Evolutionary conservation across 805 yeast genomes (phyloP), one percentile per base, ranked within the genome.

Genomic region (Lipomyces spencermartinsiae): DNA sequence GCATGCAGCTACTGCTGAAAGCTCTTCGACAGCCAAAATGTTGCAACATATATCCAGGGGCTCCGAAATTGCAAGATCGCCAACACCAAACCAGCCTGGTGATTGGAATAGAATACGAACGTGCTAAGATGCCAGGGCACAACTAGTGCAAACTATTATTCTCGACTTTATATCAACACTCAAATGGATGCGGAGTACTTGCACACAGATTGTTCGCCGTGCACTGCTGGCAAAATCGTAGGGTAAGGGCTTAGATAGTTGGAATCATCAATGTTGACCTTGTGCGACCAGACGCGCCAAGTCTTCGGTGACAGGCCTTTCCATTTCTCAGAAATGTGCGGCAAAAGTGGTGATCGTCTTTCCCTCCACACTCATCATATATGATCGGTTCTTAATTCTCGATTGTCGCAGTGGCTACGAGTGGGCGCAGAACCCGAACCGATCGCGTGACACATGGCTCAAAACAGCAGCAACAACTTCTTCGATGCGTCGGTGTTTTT

Each of bases 401-500:
- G 16, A 51, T 29, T 14, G 2, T 51, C 16, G 5, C n/a, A 1
- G 12, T 51, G 16, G 7, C 12, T 5, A 37, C 43, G 16, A 12
- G 16, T 37, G 14, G 9, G 43, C 4, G 16, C 5, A 16, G 43
- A 37, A 37, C 43, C 16, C n/a, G n/a, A 4, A 37, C 43, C 2
- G 43, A 37, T 12, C 12, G 16, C 43, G 43, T 37, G 43, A 37
- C 43, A 37, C 4, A 37, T 37, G 43, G 43, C 43, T 12, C 43
- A 37, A 37, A 37, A 37, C 43, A 37, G 43, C 5, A 16, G 43
- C 14, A 37, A 37, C 43, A 12, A 5, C 43, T 37, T 89, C 54
- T 89, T 90, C 78, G 86, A 88, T 35, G 76, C 73, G 22, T 66
- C 75, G n/a, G 66, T 74, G 58, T 74, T 71, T 63, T 73, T 73